Evolutionary conservation across 2,329 filamentous ascomycete genomes (phyloP), one percentile per base, ranked within the genome.

Genomic region (Penicillium sclerotigenum): DNA sequence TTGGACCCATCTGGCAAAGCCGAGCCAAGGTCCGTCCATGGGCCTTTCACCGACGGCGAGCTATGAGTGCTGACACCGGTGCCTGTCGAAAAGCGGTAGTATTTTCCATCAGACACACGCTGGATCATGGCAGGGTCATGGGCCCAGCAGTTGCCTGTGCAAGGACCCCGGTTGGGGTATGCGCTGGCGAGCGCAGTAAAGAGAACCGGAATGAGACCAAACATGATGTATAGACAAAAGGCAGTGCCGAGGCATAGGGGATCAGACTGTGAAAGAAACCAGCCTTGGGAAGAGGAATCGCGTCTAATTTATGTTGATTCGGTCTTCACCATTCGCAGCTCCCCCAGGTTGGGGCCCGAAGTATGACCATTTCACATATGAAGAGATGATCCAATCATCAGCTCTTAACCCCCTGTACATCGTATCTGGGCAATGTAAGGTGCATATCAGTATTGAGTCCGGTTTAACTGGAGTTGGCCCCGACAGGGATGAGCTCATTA

Each of bases 11-110:
- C 62, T 1, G 77, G 73, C 18, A 83, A 68, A 18, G 76, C 79
- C 11, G 75, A 69, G 31, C 80, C 79, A 36, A 75, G 69, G 59
- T 76, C 75, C 0, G 68, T 75, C 81, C 81, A 83, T 5, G 81
- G 79, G 1, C 81, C 81, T 24, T 69, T 72, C 40, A 83, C 69
- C 1, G 70, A 63, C 0, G 74, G 67, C 0, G 80, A 77, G 4
- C 73, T 78, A 62, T 79, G 75, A 29, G 80, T 76, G 11, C 75
- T 70, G 24, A 83, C 77, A 52, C 78, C 76, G n/a, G 72, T 74
- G 14, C 79, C 79, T 0, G 81, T 83, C 0, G 78, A 78, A 63
- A 82, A 83, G 36, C 80, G 78, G 70, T 77, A 83, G 67, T 82
- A 83, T 1, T 69, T 80, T 28, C 80, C 80, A 65, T 83, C 80